Percentiles rank a stretch among this genome's conserved stretches.
These are phyloP conservation scores for Entomortierella chlamydospora DNA, from an alignment of 192 early-diverging fungal species.

Conservation along the genomic window DNA sequence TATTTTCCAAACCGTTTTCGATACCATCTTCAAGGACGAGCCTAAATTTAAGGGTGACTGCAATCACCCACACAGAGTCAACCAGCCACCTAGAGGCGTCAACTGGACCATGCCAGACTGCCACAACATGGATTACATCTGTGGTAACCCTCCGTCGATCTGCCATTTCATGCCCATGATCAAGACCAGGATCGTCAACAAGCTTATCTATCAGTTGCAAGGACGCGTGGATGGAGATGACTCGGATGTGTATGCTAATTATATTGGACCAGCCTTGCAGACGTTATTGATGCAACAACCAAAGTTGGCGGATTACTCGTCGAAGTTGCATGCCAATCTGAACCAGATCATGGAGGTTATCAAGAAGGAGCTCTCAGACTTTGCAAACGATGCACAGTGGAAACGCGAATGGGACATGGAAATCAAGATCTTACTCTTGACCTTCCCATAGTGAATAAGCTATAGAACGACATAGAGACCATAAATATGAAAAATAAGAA, in stretches of 20 bases:
- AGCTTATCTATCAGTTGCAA: constrained; percentile 10
- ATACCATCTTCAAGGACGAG: constrained; percentile 61
- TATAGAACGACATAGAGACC: too few species aligned
- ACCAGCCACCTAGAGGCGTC: constrained; percentile 57
- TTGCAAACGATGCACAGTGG: constrained; percentile 19
- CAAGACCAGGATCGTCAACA: constrained; percentile 36
- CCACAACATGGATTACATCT: constrained; percentile 68
- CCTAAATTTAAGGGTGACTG: constrained; percentile 68
- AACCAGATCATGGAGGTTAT: constrained; percentile 24
- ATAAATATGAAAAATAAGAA: too few species aligned
- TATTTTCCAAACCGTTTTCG: constrained; percentile 25
- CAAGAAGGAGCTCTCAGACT: neutral
- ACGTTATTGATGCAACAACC: constrained; percentile 3
- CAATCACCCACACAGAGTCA: constrained; percentile 59
- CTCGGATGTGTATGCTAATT: constrained; percentile 42
- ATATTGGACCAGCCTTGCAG: constrained; percentile 19
- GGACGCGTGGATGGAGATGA: constrained; percentile 13
- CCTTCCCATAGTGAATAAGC: constrained; percentile 11
- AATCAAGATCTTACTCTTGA: constrained; percentile 34
- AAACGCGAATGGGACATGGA: constrained; percentile 36
- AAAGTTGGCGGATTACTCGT: neutral
- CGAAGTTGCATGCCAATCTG: constrained; percentile 36
- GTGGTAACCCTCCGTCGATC: constrained; percentile 72
- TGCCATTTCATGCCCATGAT: constrained; percentile 66
- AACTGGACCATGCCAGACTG: constrained; percentile 66